Evolutionary conservation across 495 filamentous ascomycete species (phyloP).

Genomic region (Pyrenopolyporus hunteri): DNA sequence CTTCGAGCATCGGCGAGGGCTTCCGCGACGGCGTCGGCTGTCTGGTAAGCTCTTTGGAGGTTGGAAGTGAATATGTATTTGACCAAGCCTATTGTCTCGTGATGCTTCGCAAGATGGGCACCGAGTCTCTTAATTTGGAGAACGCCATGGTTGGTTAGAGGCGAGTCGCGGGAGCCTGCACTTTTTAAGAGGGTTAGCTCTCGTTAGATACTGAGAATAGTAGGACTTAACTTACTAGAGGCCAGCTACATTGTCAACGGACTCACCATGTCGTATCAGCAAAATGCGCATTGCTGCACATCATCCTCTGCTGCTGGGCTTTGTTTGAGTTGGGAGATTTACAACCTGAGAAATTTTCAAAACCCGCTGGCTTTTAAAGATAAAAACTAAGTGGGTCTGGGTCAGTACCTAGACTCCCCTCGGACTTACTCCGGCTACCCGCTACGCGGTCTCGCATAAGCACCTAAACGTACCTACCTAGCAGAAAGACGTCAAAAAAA

Average conservation of each 20-base stretch:
- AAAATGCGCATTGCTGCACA: constrained; percentile 65
- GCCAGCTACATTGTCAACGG: constrained; percentile 81
- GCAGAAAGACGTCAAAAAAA: no score
- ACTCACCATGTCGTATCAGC: constrained; percentile 86
- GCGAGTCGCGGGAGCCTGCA: constrained; percentile 79
- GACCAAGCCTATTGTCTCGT: constrained; percentile 51
- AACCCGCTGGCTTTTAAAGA: not conserved
- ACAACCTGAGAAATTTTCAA: not conserved
- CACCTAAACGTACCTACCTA: not conserved
- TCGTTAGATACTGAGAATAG: not conserved
- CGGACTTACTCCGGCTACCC: not conserved
- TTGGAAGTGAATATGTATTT: constrained; percentile 79
- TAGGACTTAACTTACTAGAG: constrained; percentile 62
- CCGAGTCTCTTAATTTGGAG: constrained; percentile 73
- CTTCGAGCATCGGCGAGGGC: constrained; percentile 64
- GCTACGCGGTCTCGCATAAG: not conserved
- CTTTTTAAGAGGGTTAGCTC: constrained; percentile 54
- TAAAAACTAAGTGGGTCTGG: not conserved
- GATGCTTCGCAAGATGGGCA: constrained; percentile 58
- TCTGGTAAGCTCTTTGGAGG: constrained; percentile 72
- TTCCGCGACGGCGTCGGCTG: constrained; percentile 67
- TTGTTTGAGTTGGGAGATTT: not conserved
- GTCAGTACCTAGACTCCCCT: not conserved
- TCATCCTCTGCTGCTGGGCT: constrained; percentile 19
- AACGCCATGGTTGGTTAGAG: constrained; percentile 80